These are phyloP conservation scores for Cardamine resedifolia DNA, from an alignment of 345 rosid species.

Conservation along the genomic window DNA sequence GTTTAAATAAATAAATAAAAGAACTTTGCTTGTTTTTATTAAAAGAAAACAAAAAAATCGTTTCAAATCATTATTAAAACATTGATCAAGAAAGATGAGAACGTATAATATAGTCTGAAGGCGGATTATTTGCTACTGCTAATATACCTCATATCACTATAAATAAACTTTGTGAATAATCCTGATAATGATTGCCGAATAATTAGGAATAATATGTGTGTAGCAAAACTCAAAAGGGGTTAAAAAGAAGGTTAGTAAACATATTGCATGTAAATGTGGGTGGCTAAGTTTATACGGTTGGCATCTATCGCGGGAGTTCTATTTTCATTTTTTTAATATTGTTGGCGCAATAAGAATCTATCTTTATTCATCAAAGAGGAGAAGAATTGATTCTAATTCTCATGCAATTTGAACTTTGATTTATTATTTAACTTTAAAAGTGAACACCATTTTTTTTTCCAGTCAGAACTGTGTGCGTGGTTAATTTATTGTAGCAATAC, in stretches of 20 bases:
- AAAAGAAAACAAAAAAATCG: background rate
- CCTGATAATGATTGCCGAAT: background rate
- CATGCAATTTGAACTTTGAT: conserved; percentile 38
- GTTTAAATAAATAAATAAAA: background rate
- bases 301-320: conserved; percentile 44
- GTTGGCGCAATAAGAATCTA: conserved; percentile 45
- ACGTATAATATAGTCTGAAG: background rate
- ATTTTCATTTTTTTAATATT: conserved; percentile 31
- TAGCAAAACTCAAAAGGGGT: conserved; percentile 14
- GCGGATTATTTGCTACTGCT: background rate
- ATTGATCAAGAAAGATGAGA: background rate
- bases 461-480: conserved; percentile 15
- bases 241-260: conserved; percentile 8
- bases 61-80: background rate
- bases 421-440: conserved; percentile 20
- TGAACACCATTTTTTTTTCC: background rate
- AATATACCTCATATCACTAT: background rate
- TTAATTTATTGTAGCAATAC: background rate
- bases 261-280: conserved; percentile 19
- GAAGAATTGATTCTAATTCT: conserved; percentile 71
- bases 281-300: conserved; percentile 36
- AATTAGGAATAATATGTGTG: background rate
- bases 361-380: conserved; percentile 70
- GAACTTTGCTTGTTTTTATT: background rate
- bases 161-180: background rate